These are phyloP conservation scores for Talaromyces trachyspermus DNA, from an alignment of 495 filamentous ascomycete species.

Conservation along the genomic window DNA sequence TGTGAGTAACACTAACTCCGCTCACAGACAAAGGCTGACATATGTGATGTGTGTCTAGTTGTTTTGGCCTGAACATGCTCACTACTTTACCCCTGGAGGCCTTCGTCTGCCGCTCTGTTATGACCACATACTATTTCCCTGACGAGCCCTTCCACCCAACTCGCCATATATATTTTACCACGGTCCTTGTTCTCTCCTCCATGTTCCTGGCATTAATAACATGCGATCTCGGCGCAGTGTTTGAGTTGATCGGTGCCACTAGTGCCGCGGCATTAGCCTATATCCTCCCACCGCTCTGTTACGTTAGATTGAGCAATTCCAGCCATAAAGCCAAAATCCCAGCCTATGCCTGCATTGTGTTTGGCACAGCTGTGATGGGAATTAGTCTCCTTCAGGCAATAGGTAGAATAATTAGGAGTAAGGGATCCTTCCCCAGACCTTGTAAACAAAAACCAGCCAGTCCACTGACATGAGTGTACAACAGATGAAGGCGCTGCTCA, in stretches of 20 bases:
- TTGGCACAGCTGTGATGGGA: constrained; percentile 76
- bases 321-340: constrained; percentile 65
- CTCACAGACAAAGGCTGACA: neutral
- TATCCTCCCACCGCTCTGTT: constrained; percentile 90
- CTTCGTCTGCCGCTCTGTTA: constrained; percentile 95
- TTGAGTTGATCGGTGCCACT: constrained; percentile 92
- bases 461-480: neutral
- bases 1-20: constrained; percentile 40
- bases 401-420: constrained; percentile 53
- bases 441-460: no score
- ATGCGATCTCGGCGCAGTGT: constrained; percentile 88
- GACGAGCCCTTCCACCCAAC: constrained; percentile 71
- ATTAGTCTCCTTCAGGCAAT: constrained; percentile 73
- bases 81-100: constrained; percentile 93
- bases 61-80: constrained; percentile 97
- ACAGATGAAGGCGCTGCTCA: constrained; percentile 27
- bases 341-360: constrained; percentile 60
- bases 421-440: constrained; percentile 6
- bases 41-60: constrained; percentile 28
- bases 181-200: constrained; percentile 67
- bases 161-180: constrained; percentile 79
- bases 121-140: constrained; percentile 89
- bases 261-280: constrained; percentile 90
- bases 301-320: constrained; percentile 73
- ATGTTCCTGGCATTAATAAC: constrained; percentile 73